phyloP scores from a whole-genome alignment of 2,329 filamentous ascomycete species.

The Fusarium keratoplasticum region DNA sequence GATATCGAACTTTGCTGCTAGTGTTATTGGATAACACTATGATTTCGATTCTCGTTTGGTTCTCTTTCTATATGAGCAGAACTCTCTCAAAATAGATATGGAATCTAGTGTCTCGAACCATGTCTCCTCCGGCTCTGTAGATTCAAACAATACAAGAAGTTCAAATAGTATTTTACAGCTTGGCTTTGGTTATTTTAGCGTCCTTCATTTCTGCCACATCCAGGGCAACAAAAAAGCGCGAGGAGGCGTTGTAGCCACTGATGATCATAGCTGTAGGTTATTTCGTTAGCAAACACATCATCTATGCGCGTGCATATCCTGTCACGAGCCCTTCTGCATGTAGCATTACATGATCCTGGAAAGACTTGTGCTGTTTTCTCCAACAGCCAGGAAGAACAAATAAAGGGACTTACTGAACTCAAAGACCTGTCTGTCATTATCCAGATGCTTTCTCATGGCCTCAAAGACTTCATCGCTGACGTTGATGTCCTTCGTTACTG shows the following conservation, averaged over 20 bases:
- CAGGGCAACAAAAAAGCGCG: neutral
- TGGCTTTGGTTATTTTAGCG: neutral
- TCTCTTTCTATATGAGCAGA: neutral
- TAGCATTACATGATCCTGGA: neutral
- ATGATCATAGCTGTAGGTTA: neutral
- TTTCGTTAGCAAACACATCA: neutral
- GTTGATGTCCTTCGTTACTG: neutral
- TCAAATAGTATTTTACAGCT: neutral
- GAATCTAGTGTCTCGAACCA: neutral
- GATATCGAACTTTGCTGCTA: neutral
- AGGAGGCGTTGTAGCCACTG: neutral
- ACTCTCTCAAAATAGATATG: neutral
- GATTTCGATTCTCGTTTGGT: neutral
- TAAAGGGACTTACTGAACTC: neutral
- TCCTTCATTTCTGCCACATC: neutral
- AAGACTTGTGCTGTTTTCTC: neutral
- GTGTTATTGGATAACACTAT: neutral
- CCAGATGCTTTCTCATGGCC: neutral
- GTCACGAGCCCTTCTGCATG: neutral
- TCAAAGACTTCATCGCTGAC: neutral
- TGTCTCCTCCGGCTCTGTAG: neutral
- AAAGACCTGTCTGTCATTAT: neutral
- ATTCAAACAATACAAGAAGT: neutral
- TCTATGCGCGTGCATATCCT: neutral
- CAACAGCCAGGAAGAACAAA: neutral